Conservation (phyloP, 2,329 filamentous ascomycete genomes). For the Epicoccum nigrum region DNA sequence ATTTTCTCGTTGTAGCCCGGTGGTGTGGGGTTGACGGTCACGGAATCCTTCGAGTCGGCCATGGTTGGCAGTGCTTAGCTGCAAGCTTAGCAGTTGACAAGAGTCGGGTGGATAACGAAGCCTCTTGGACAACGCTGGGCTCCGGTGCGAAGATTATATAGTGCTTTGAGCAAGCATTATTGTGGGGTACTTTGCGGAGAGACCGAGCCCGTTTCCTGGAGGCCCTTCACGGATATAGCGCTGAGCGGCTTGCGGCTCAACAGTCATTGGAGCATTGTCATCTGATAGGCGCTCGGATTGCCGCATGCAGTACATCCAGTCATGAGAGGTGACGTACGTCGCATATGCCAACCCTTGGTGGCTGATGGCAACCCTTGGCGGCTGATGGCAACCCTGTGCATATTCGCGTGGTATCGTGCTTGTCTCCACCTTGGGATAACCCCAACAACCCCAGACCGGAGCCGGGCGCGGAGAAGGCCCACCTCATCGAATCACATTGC, state of each 20-base stretch:
- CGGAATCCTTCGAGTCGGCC: constrained; percentile 16
- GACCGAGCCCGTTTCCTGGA: neutral
- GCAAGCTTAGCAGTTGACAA: constrained; percentile 11
- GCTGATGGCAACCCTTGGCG: constrained; percentile 11
- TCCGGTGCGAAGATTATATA: constrained; percentile 13
- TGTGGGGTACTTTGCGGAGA: constrained; percentile 14
- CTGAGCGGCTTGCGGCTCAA: constrained; percentile 7
- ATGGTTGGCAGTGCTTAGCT: constrained; percentile 17
- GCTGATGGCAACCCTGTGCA: neutral
- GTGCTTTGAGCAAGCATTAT: constrained; percentile 5
- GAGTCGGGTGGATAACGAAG: constrained; percentile 4
- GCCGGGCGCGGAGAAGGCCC: constrained; percentile 10
- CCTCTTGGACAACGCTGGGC: constrained; percentile 14
- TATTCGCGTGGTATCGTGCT: neutral
- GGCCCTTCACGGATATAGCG: constrained; percentile 1
- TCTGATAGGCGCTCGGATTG: constrained; percentile 7
- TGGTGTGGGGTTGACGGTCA: neutral
- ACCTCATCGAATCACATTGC: constrained; percentile 8
- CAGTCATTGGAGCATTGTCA: constrained; percentile 9
- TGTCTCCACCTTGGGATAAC: constrained; percentile 11
- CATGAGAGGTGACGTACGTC: constrained; percentile 17
- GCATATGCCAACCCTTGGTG: constrained; percentile 17
- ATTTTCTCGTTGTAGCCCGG: constrained; percentile 13
- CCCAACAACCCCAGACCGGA: constrained; percentile 15
- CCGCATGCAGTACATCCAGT: constrained; percentile 4